Evolutionary conservation across 2,329 filamentous ascomycete species (phyloP).

Genomic region (Cytospora paraplurivora): DNA sequence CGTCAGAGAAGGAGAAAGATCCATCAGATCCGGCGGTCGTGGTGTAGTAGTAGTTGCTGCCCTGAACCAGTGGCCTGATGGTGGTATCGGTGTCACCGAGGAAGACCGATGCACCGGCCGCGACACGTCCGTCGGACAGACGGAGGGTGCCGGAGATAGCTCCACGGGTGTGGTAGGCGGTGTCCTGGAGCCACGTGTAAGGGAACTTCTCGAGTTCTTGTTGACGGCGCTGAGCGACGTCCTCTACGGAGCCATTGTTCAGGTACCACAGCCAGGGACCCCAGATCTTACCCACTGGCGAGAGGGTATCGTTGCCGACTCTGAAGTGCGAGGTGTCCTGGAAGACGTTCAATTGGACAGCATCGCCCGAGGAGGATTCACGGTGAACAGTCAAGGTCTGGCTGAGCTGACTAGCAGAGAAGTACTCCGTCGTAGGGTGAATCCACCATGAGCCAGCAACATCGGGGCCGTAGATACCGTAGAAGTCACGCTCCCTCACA

Average conservation of each 20-base stretch:
- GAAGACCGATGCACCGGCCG: constrained; percentile 51
- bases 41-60: constrained; percentile 52
- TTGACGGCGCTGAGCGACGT: constrained; percentile 43
- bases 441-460: constrained; percentile 55
- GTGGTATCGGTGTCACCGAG: constrained; percentile 50
- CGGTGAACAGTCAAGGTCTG: constrained; percentile 55
- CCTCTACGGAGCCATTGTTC: constrained; percentile 49
- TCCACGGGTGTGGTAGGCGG: constrained; percentile 51
- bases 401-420: constrained; percentile 55
- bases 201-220: constrained; percentile 49
- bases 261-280: constrained; percentile 49
- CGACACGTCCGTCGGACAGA: constrained; percentile 51
- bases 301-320: constrained; percentile 40
- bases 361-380: constrained; percentile 52
- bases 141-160: constrained; percentile 46
- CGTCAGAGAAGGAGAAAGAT: constrained; percentile 45
- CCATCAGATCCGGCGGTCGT: constrained; percentile 47
- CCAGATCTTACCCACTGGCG: constrained; percentile 45
- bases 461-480: constrained; percentile 51
- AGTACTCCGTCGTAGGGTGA: constrained; percentile 53
- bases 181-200: constrained; percentile 51
- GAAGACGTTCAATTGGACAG: constrained; percentile 56
- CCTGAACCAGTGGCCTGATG: constrained; percentile 50
- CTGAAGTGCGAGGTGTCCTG: constrained; percentile 52
- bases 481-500: constrained; percentile 45